Percentiles rank a stretch among this genome's conserved stretches.
phyloP scores from a whole-genome alignment of 2,329 filamentous ascomycete genomes.

The Tolypocladium tundrense region DNA sequence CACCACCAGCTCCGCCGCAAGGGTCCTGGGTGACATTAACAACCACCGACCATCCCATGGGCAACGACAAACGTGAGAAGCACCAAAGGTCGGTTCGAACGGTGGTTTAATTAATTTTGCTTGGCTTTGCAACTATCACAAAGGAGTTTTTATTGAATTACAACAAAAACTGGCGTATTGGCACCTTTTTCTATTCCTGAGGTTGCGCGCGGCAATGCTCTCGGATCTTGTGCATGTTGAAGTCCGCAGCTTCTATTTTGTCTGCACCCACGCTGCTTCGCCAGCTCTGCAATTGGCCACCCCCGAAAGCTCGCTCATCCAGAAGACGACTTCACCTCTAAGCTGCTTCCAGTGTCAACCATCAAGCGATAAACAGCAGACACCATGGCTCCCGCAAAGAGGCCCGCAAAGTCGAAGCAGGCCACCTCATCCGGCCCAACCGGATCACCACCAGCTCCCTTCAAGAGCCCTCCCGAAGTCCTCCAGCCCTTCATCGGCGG shows the following conservation, averaged over 20 bases:
- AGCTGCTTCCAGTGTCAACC: not conserved
- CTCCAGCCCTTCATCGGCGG: conserved; percentile 56
- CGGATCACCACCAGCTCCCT: conserved; percentile 48
- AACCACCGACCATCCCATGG: not conserved
- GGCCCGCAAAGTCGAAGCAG: conserved; percentile 19
- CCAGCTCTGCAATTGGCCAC: not conserved
- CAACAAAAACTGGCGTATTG: no score
- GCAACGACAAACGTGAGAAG: not conserved
- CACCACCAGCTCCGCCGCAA: not conserved
- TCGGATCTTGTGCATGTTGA: not conserved
- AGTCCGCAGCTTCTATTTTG: not conserved
- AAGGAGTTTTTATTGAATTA: not conserved
- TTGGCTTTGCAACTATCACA: not conserved
- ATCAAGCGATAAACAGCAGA: not conserved
- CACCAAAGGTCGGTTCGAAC: not conserved
- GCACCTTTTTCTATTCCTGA: not conserved
- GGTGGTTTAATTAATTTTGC: not conserved
- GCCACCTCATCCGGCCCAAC: conserved; percentile 12
- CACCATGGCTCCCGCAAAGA: conserved; percentile 23
- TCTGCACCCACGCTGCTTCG: not conserved
- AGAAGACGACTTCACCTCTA: not conserved
- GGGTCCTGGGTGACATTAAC: not conserved
- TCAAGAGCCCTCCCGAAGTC: conserved; percentile 52
- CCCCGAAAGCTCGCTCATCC: not conserved
- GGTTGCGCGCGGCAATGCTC: not conserved